Evolutionary conservation across 1,284 basidiomycete genomes (phyloP), one percentile per base, ranked within the genome.

Genomic region (Porodaedalea pini): DNA sequence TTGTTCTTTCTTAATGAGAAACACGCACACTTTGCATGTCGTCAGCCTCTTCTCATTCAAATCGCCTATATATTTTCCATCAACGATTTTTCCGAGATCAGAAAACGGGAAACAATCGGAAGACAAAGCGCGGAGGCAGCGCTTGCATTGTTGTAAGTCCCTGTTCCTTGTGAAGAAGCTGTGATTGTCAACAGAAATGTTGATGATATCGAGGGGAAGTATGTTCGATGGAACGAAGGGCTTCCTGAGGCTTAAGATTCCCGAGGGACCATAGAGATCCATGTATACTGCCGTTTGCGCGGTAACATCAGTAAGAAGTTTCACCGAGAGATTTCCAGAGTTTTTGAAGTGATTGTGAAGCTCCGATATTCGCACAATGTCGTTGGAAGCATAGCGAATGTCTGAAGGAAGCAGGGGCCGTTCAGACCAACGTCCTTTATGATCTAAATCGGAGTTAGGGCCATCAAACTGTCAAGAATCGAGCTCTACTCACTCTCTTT

Each of bases 401-500:
- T 54, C 41, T 19, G 31, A 45, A 11, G 21, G 1, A 17, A 13
- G 7, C 11, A 54, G 41, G 17, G 53, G 53, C 2, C 53, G 15
- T 34, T 34, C 32, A 21, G 31, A n/a, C 53, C 53, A 54, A 10
- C 32, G 23, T 10, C 43, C 43, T 15, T 23, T 34, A 23, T 54
- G 41, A 45, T 31, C 53, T 54, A 23, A 15, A 25, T 23, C 13
- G 25, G 13, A n/a, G n/a, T n/a, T n/a, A n/a, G n/a, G n/a, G n/a
- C n/a, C n/a, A n/a, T n/a, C n/a, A n/a, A n/a, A n/a, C n/a, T n/a
- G n/a, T n/a, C n/a, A n/a, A n/a, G n/a, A n/a, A n/a, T n/a, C n/a
- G n/a, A n/a, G n/a, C n/a, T n/a, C n/a, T 17, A 37, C 53, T 44
- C 34, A 54, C 53, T 45, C 23, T 54, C 53, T 47, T 54, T 54